Evolutionary conservation across 768 basidiomycete genomes (phyloP), one percentile per base, ranked within the genome.

Genomic region (Lactarius sp.): DNA sequence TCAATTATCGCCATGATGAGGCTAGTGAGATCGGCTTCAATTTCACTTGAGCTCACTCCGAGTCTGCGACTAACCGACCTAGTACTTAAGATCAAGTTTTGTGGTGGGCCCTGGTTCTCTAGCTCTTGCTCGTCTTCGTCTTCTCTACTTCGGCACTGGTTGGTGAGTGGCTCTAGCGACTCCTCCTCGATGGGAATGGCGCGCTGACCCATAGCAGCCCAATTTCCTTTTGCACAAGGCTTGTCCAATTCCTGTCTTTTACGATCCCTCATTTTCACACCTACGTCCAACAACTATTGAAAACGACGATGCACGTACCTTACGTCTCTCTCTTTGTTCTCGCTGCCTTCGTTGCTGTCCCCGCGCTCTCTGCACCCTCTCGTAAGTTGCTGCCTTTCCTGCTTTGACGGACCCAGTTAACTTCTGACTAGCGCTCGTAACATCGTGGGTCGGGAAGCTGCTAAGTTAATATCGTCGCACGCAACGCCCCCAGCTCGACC

Each of bases 231-330:
- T 22, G 6, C 3, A 10, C 7, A 37, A 52, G 20, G 14, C 41
- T 20, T 27, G 27, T 27, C 27, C 6, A 27, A 27, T 27, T 27
- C 27, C 27, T 27, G 27, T 27, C 27, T 27, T 27, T 27, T 39
- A 53, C 36, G 8, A 53, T 34, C n/a, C 20, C 13, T 34, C 33
- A 13, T 22, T 52, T 34, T 12, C 31, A 2, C 3, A 1, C 27
- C 10, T 8, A 44, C 34, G 20, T 27, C 42, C 33, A 10, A 44
- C 33, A 18, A 12, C 22, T 42, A 20, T 42, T 52, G 13, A 33
- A 7, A 8, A 27, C 22, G 27, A 60, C 42, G n/a, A 61, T 61
- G 60, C 44, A 49, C 60, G 46, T 27, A 33, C 39, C 60, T 33
- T 18, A 31, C 27, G 6, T 55, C 7, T 36, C 60, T 8, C 10